A percentile compares a stretch with the other conserved stretches of the same genome.
Evolutionary conservation across 805 yeast species (phyloP).

Genomic region (Nakazawaea holstii): DNA sequence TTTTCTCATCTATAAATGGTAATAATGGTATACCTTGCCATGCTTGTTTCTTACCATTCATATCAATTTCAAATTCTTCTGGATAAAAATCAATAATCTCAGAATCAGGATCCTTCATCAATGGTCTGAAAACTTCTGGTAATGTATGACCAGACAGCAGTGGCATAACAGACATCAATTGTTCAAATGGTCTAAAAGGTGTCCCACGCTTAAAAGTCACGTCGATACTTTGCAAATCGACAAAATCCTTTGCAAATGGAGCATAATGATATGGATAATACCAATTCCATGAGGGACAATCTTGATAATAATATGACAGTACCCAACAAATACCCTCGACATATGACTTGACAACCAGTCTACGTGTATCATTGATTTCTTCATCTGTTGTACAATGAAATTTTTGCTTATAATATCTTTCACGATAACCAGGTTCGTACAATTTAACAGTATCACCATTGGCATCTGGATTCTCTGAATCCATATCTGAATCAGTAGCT

Average conservation of each 20-base stretch:
- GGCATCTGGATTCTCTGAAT: constrained; percentile 36
- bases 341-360: constrained; percentile 63
- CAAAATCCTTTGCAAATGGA: constrained; percentile 91
- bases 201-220: constrained; percentile 59
- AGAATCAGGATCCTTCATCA: constrained; percentile 76
- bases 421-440: constrained; percentile 84
- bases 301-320: constrained; percentile 87
- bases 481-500: constrained; percentile 24
- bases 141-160: constrained; percentile 87
- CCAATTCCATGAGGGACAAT: constrained; percentile 99
- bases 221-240: constrained; percentile 43
- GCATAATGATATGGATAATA: constrained; percentile 96
- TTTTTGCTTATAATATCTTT: constrained; percentile 74
- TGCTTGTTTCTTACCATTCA: constrained; percentile 92
- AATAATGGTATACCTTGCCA: constrained; percentile 93
- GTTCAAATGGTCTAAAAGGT: constrained; percentile 90
- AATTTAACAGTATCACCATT: constrained; percentile 51
- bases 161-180: constrained; percentile 90
- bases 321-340: constrained; percentile 98
- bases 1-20: constrained; percentile 85
- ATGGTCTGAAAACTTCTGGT: constrained; percentile 73
- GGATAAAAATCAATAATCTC: constrained; percentile 92
- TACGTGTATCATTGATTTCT: constrained; percentile 46
- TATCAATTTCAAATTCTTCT: constrained; percentile 79
- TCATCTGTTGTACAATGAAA: constrained; percentile 55